phyloP scores from a whole-genome alignment of 2,329 filamentous ascomycete species.

The Fusarium pilosicola region DNA sequence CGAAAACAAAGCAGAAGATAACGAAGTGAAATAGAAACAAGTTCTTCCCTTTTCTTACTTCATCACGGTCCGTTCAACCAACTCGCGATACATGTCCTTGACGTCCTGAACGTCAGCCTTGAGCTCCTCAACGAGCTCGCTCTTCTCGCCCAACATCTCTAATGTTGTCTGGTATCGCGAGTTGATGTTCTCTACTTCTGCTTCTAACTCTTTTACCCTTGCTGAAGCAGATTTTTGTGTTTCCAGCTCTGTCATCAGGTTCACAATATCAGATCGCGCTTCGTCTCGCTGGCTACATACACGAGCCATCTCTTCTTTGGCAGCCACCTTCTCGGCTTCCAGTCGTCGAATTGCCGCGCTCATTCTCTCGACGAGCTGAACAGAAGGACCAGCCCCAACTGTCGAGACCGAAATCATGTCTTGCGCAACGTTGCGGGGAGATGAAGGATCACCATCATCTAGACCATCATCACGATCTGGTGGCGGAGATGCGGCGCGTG shows the following conservation, averaged over 20 bases:
- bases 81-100: constrained; percentile 94
- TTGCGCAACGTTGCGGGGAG: constrained; percentile 76
- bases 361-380: constrained; percentile 96
- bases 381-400: constrained; percentile 87
- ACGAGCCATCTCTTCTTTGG: constrained; percentile 84
- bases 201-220: constrained; percentile 72
- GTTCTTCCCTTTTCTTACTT: constrained; percentile 57
- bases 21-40: neutral
- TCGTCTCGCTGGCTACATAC: constrained; percentile 90
- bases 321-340: constrained; percentile 89
- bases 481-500: constrained; percentile 51
- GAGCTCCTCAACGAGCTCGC: constrained; percentile 91
- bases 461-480: constrained; percentile 64
- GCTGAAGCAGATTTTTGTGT: constrained; percentile 68
- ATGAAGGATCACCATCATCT: constrained; percentile 59
- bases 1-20: neutral
- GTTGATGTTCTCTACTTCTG: constrained; percentile 74
- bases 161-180: constrained; percentile 88
- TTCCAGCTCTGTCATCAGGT: constrained; percentile 87
- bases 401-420: constrained; percentile 92
- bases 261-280: constrained; percentile 89
- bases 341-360: constrained; percentile 90
- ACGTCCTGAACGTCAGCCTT: constrained; percentile 89
- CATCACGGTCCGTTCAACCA: constrained; percentile 87
- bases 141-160: constrained; percentile 97